Evolutionary conservation across 352 stramenopile species (phyloP), one percentile per base, ranked within the genome.

Genomic region (Phytopythium sindhum): DNA sequence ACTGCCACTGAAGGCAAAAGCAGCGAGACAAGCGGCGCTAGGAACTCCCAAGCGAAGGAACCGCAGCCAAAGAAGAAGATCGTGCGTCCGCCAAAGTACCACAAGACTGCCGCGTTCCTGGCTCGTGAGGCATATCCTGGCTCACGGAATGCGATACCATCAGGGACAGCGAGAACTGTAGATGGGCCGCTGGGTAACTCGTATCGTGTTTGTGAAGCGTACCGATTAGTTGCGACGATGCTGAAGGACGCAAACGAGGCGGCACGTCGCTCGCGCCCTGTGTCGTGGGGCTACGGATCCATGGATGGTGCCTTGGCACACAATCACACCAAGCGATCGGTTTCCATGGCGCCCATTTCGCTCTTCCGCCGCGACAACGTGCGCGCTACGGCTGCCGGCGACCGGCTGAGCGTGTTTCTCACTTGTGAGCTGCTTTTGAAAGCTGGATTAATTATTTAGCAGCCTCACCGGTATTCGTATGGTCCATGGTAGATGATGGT

Each of bases 381-480:
- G 59, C 63, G 70, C 24, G 68, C 69, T 23, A 69, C 82, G 10
- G 83, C 82, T 0, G 78, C 82, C 8, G 82, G 82, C 28, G 69
- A 87, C 52, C 73, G 76, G 4, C 52, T 88, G 21, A 91, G 82
- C 64, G 57, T 91, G 29, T 89, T 91, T 60, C 78, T 89, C 26
- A 84, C 72, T 28, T 65, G 75, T 84, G 53, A 19, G 61, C 26
- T 2, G 51, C 3, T 29, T 19, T 57, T 45, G 14, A 17, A 45
- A n/a, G 39, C 17, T 24, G n/a, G 15, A 9, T 23, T 19, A 19
- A 23, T 29, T 31, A 28, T 24, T 19, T 26, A 11, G 10, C 2
- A 33, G 48, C 15, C 21, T 37, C 15, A 29, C 53, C 10, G 15
- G 2, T 54, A n/a, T 11, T 39, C 19, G 14, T 44, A 14, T 24